Percentiles rank a stretch among this genome's conserved stretches.
These are phyloP conservation scores for Alternaria hordeiaustralica DNA, from an alignment of 2,329 filamentous ascomycete species.

Conservation along the genomic window DNA sequence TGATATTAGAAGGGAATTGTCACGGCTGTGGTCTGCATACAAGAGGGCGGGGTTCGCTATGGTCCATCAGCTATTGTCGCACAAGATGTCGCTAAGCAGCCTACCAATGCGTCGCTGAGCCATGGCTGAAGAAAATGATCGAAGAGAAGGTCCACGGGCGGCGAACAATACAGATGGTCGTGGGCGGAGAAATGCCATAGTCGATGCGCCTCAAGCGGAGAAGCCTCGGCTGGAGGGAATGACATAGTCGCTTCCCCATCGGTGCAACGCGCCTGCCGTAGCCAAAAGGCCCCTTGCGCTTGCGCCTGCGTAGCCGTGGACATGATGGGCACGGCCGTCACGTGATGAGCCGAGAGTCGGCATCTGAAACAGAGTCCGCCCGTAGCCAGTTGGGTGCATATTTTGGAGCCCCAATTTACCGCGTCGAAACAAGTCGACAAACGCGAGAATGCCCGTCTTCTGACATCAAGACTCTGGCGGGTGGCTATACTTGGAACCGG, in stretches of 20 bases:
- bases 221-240: slow-evolving; percentile 22
- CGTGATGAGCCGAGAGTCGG: slow-evolving; percentile 7
- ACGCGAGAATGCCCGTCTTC: not conserved
- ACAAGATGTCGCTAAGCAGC: slow-evolving; percentile 18
- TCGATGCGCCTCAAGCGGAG: not conserved
- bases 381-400: slow-evolving; percentile 19
- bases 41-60: slow-evolving; percentile 51
- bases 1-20: slow-evolving; percentile 25
- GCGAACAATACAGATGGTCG: slow-evolving; percentile 1
- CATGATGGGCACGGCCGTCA: not conserved
- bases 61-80: slow-evolving; percentile 30
- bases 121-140: slow-evolving; percentile 31
- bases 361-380: slow-evolving; percentile 19
- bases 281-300: not conserved
- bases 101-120: slow-evolving; percentile 40
- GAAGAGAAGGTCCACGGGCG: not conserved
- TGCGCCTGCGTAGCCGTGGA: not conserved
- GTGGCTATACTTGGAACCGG: slow-evolving; percentile 4
- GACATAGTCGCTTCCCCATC: slow-evolving; percentile 15
- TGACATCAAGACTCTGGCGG: not conserved
- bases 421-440: not conserved
- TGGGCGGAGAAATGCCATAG: slow-evolving; percentile 20
- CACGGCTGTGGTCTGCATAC: slow-evolving; percentile 29
- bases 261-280: slow-evolving; percentile 16
- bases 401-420: slow-evolving; percentile 11